Evolutionary conservation across 2,329 filamentous ascomycete genomes (phyloP).

Genomic region (Coccinonectria pachysandricola): DNA sequence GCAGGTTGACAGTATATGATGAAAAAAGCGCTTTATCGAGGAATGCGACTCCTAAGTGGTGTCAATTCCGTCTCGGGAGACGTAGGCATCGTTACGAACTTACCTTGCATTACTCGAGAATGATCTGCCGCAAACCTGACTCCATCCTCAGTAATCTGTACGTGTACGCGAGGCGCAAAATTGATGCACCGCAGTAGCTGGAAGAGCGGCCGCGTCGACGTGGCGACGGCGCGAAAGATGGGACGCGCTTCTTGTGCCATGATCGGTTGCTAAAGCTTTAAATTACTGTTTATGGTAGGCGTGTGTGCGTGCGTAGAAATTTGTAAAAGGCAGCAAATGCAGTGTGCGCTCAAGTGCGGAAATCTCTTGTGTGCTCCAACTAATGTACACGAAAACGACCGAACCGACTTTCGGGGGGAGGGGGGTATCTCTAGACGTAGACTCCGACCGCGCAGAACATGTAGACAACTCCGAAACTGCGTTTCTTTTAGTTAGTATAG

Average conservation of each 20-base stretch:
- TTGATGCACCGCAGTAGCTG: constrained; percentile 49
- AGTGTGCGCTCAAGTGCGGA: constrained; percentile 19
- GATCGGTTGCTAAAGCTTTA: constrained; percentile 2
- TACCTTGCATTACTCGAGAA: constrained; percentile 83
- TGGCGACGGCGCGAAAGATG: constrained; percentile 66
- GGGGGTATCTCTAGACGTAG: constrained; percentile 70
- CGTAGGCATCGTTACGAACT: too few species aligned
- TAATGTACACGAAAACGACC: constrained; percentile 27
- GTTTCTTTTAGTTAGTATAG: constrained; percentile 12
- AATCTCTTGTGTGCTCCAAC: constrained; percentile 24
- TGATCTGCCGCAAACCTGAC: constrained; percentile 84
- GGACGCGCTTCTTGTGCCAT: constrained; percentile 31
- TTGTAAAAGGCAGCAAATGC: constrained; percentile 15
- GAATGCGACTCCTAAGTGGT: constrained; percentile 46
- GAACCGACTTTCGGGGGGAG: constrained; percentile 26
- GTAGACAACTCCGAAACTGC: constrained; percentile 85
- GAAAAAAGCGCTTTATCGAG: constrained; percentile 85
- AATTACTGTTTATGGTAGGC: constrained; percentile 3
- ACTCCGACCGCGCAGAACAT: constrained; percentile 99
- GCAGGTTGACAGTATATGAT: constrained; percentile 61
- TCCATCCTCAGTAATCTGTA: constrained; percentile 74
- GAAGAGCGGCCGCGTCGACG: constrained; percentile 66
- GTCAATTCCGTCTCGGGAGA: constrained; percentile 4
- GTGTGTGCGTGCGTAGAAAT: constrained; percentile 5
- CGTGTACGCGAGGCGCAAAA: constrained; percentile 47